Evolutionary conservation across 768 basidiomycete genomes (phyloP).

Genomic region (Tephrocybe sp.): DNA sequence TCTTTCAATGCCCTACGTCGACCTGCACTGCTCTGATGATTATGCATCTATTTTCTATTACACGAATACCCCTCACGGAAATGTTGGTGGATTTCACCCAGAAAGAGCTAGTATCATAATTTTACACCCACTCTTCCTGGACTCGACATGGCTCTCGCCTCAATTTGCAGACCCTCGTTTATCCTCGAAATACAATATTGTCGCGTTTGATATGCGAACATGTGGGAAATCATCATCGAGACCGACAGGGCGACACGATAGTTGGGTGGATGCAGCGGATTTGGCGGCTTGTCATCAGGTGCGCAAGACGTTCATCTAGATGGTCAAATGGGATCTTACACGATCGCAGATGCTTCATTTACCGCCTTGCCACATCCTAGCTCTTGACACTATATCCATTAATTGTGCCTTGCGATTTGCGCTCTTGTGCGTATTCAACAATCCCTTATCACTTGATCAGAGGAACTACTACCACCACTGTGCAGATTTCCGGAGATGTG

Average conservation of each 20-base stretch:
- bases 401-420: constrained; percentile 63
- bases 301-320: constrained; percentile 18
- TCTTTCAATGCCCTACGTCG: constrained; percentile 61
- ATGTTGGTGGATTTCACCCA: constrained; percentile 66
- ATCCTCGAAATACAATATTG: constrained; percentile 56
- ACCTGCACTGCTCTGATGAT: constrained; percentile 60
- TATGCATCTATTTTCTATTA: constrained; percentile 70
- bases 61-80: constrained; percentile 57
- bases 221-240: constrained; percentile 56
- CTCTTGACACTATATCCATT: constrained; percentile 58
- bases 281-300: constrained; percentile 65
- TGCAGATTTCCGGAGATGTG: constrained; percentile 71
- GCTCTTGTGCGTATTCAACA: constrained; percentile 46
- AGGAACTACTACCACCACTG: not conserved
- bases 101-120: constrained; percentile 65
- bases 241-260: constrained; percentile 58
- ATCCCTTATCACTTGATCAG: not conserved
- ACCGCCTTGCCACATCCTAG: constrained; percentile 69
- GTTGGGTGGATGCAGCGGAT: constrained; percentile 80
- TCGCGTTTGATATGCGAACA: constrained; percentile 72
- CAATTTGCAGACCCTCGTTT: constrained; percentile 70
- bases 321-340: not conserved
- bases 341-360: constrained; percentile 51
- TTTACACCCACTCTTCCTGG: constrained; percentile 65
- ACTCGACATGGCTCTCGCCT: constrained; percentile 63